Conservation (phyloP, 2,329 filamentous ascomycete species). For the Fusarium sp. region DNA sequence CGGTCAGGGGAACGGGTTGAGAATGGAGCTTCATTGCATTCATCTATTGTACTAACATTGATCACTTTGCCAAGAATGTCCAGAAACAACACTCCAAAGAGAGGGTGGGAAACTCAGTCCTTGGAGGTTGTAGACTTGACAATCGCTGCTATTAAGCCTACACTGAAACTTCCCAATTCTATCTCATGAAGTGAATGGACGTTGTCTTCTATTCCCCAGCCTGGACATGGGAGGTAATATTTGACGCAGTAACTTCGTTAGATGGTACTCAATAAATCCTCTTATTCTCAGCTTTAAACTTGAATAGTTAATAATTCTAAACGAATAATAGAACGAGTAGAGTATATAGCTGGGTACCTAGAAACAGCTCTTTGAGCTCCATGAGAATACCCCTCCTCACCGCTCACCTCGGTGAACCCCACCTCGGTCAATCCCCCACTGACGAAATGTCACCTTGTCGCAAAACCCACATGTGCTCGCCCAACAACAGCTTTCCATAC, state of each 20-base stretch:
- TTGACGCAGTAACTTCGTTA: background rate
- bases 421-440: slow-evolving; percentile 44
- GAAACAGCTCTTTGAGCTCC: background rate
- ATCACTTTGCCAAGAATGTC: background rate
- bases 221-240: background rate
- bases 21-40: slow-evolving; percentile 3
- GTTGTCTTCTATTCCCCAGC: background rate
- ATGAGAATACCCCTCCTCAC: slow-evolving; percentile 43
- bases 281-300: background rate
- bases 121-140: background rate
- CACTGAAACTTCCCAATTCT: background rate
- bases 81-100: background rate
- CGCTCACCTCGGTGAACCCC: slow-evolving; percentile 45
- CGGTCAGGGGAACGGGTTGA: background rate
- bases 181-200: background rate
- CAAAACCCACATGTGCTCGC: slow-evolving; percentile 43
- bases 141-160: background rate
- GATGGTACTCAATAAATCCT: background rate
- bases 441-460: slow-evolving; percentile 48
- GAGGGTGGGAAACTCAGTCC: background rate
- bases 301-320: background rate
- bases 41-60: background rate
- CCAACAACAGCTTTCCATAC: slow-evolving; percentile 40
- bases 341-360: background rate
- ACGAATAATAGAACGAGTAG: background rate